Base-by-base conservation (phyloP, 1,284 basidiomycete species). In the Cutaneotrichosporon curvatum region DNA sequence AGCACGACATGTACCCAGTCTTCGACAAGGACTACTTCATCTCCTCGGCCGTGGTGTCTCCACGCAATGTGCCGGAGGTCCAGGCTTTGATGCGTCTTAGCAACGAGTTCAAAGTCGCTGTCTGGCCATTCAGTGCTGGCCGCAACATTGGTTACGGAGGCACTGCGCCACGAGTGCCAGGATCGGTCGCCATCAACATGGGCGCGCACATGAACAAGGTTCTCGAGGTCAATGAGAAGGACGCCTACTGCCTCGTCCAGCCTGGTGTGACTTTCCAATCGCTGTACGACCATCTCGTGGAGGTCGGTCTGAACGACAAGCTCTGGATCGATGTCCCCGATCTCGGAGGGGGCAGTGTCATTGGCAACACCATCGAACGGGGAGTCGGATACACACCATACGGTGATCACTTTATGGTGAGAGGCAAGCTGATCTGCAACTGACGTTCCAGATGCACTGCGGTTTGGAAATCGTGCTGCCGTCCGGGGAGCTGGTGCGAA, bases 1-100 rank as follows among this genome's bases (percentile, higher is more conserved):
- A 48, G 30, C 46, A 48, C 40, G 46, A 48, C 46, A 48, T 48
- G 46, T 42, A 43, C 37, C 21, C 20, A 15, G 40, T 48, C 21
- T 34, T 43, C 19, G 46, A 48, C 46, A 48, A 48, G 46, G 46
- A 48, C 37, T 48, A 48, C 46, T 48, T 48, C 18, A 31, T 48
- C 5, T 22, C 46, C 18, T 48, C 46, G 14, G 46, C 46, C 18
- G 41, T 43, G 16, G 46, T 48, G 7, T 21, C 40, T 2, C 46
- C 46, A 2, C 46, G 46, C 21, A 43, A 25, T 9, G 46, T 48
- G 9, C 30, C 28, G 11, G 47, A 48, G 4, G 36, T 48, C 6
- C 47, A 48, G 42, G 41, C 37, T 0, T 31, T 48, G 14, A 43
- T 48, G 41, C 37, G 37, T 14, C 31, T 48, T 4, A 35, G 37